A percentile compares a stretch with the other conserved stretches of the same genome.
phyloP scores from a whole-genome alignment of 2,329 filamentous ascomycete genomes.

The Xylariales sp. region DNA sequence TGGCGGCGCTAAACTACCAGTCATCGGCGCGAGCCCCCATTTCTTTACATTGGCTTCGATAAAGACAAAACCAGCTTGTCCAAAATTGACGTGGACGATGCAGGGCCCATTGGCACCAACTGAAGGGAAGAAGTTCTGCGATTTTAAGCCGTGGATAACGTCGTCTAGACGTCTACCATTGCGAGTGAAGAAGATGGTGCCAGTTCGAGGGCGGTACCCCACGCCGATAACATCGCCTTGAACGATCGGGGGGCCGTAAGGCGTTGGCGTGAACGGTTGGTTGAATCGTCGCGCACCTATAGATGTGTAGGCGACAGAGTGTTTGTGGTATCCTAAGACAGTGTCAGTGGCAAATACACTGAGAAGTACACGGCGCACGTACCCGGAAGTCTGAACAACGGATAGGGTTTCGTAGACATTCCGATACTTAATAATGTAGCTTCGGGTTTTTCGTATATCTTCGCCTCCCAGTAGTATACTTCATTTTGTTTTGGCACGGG shows the following conservation, averaged over 20 bases:
- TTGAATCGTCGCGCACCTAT: slow-evolving; percentile 89
- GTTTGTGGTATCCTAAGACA: slow-evolving; percentile 83
- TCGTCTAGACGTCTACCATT: slow-evolving; percentile 98
- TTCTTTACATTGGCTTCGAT: slow-evolving; percentile 99
- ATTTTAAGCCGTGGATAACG: slow-evolving; percentile 89
- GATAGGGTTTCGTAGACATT: slow-evolving; percentile 96
- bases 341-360: slow-evolving; percentile 28
- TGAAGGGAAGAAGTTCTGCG: slow-evolving; percentile 97
- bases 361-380: slow-evolving; percentile 50
- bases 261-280: slow-evolving; percentile 84
- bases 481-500: slow-evolving; percentile 99
- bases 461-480: slow-evolving; percentile 99
- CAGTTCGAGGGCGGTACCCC: slow-evolving; percentile 92
- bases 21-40: slow-evolving; percentile 97
- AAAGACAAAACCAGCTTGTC: slow-evolving; percentile 97
- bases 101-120: slow-evolving; percentile 96
- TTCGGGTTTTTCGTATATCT: slow-evolving; percentile 98
- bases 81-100: slow-evolving; percentile 95
- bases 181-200: slow-evolving; percentile 96
- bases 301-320: slow-evolving; percentile 91
- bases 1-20: slow-evolving; percentile 91
- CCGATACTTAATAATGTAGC: slow-evolving; percentile 88
- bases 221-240: slow-evolving; percentile 97
- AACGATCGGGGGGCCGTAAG: slow-evolving; percentile 85
- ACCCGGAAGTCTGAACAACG: slow-evolving; percentile 93